These are phyloP conservation scores for Cynanchum wilfordii DNA, from an alignment of 257 asterid species.

Conservation along the genomic window DNA sequence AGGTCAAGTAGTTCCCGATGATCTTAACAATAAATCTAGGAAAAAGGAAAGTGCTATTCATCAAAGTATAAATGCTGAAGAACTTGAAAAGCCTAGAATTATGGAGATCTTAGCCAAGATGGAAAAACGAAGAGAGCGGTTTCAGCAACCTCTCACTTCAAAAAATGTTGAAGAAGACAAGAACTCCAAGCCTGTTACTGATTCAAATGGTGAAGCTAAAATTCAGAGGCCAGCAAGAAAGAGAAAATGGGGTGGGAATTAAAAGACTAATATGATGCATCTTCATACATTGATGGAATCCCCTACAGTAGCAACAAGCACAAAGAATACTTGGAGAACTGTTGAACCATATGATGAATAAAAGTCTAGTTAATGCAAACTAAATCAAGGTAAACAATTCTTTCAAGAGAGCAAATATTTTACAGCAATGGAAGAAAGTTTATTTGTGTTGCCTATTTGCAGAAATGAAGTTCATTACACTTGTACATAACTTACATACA, in stretches of 20 bases:
- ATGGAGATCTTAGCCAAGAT: conserved; percentile 53
- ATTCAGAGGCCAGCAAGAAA: conserved; percentile 50
- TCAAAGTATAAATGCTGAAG: conserved; percentile 19
- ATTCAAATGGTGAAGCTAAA: conserved; percentile 22
- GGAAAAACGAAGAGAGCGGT: conserved; percentile 60
- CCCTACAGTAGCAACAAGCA: neutral
- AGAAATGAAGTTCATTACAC: neutral
- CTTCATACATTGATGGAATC: neutral
- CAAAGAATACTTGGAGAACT: neutral
- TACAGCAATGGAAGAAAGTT: neutral
- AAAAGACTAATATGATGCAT: neutral
- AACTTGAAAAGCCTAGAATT: conserved; percentile 38
- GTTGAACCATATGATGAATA: neutral
- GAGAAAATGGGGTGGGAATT: conserved; percentile 55
- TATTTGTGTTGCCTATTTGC: neutral
- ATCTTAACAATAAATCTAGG: conserved; percentile 20
- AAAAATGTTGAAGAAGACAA: conserved; percentile 32
- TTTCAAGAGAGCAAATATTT: neutral
- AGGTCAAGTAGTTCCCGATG: conserved; percentile 49
- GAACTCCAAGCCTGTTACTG: conserved; percentile 17
- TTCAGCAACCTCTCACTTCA: conserved; percentile 36
- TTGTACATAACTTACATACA: neutral
- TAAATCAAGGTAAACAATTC: neutral
- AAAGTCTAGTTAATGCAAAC: neutral
- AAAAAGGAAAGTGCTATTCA: conserved; percentile 10